These are phyloP conservation scores for Clonostachys byssicola DNA, from an alignment of 2,329 filamentous ascomycete species.

Conservation along the genomic window DNA sequence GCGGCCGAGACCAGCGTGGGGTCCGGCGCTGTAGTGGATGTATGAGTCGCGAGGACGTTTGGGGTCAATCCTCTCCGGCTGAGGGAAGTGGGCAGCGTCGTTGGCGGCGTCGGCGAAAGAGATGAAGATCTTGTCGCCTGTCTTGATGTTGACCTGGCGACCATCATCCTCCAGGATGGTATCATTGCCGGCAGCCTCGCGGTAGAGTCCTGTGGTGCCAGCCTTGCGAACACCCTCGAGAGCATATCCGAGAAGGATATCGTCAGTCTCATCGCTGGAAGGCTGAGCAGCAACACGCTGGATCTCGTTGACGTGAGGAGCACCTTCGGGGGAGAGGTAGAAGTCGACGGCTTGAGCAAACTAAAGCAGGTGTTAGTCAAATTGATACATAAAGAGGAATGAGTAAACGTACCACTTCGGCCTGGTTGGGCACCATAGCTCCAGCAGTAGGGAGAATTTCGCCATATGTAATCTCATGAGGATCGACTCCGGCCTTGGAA, in stretches of 20 bases:
- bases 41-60: slow-evolving; percentile 61
- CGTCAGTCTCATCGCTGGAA: slow-evolving; percentile 52
- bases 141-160: slow-evolving; percentile 41
- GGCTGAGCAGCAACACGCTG: slow-evolving; percentile 53
- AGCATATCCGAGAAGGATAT: slow-evolving; percentile 63
- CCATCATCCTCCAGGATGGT: slow-evolving; percentile 47
- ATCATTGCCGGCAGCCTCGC: slow-evolving; percentile 42
- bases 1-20: slow-evolving; percentile 58
- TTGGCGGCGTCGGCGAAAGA: slow-evolving; percentile 53
- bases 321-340: slow-evolving; percentile 57
- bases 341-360: slow-evolving; percentile 72
- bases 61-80: slow-evolving; percentile 57
- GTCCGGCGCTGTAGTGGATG: slow-evolving; percentile 58
- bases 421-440: slow-evolving; percentile 67
- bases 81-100: slow-evolving; percentile 56
- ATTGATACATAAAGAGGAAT: not conserved
- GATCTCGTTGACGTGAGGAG: slow-evolving; percentile 54
- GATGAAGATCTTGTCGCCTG: slow-evolving; percentile 59
- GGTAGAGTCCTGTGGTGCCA: slow-evolving; percentile 57
- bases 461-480: slow-evolving; percentile 65
- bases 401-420: slow-evolving; percentile 49
- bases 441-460: slow-evolving; percentile 66
- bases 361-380: slow-evolving; percentile 23
- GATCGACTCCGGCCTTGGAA: slow-evolving; percentile 56
- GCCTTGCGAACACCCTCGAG: slow-evolving; percentile 69